These are phyloP conservation scores for Spongispora temasekensis DNA, from an alignment of 1,284 basidiomycete genomes.

Conservation along the genomic window DNA sequence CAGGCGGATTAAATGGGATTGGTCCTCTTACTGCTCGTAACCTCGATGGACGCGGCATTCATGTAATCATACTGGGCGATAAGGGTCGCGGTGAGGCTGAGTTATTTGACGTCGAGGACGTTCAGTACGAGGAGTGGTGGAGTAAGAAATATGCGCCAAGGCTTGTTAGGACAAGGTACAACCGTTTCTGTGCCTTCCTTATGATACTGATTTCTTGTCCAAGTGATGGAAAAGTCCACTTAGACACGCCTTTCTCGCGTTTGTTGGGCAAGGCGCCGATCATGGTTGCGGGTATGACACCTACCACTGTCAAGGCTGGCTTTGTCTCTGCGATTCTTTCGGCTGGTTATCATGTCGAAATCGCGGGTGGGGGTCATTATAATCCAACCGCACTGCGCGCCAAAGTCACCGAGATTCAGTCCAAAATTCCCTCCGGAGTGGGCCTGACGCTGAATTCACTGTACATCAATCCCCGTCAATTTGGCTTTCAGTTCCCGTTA, in stretches of 20 bases:
- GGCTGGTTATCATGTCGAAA: slow-evolving; percentile 95
- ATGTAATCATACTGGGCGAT: slow-evolving; percentile 85
- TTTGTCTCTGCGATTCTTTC: slow-evolving; percentile 91
- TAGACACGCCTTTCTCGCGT: slow-evolving; percentile 96
- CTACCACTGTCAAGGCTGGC: slow-evolving; percentile 89
- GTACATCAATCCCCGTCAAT: slow-evolving; percentile 98
- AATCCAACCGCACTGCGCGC: slow-evolving; percentile 84
- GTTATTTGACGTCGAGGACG: slow-evolving; percentile 68
- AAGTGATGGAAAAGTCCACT: slow-evolving; percentile 86
- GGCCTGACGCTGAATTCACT: slow-evolving; percentile 94
- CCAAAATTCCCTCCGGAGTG: slow-evolving; percentile 80
- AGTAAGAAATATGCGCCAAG: slow-evolving; percentile 83
- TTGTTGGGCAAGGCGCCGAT: slow-evolving; percentile 94
- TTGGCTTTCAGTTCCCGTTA: slow-evolving; percentile 94
- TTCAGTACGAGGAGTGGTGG: slow-evolving; percentile 90
- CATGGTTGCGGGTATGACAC: slow-evolving; percentile 99
- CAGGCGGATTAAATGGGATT: slow-evolving; percentile 92
- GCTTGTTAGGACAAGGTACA: slow-evolving; percentile 86
- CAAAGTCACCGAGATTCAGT: slow-evolving; percentile 89
- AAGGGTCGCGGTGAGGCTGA: slow-evolving; percentile 86
- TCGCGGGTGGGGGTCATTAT: slow-evolving; percentile 98
- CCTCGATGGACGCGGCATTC: slow-evolving; percentile 90
- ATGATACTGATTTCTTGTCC: slow-evolving; percentile 13
- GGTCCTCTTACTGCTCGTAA: slow-evolving; percentile 90
- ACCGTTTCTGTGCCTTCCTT: slow-evolving; percentile 16